A percentile compares a stretch with the other conserved stretches of the same genome.
Evolutionary conservation across 2,329 filamentous ascomycete species (phyloP).

Genomic region (Fusarium nelsonii): DNA sequence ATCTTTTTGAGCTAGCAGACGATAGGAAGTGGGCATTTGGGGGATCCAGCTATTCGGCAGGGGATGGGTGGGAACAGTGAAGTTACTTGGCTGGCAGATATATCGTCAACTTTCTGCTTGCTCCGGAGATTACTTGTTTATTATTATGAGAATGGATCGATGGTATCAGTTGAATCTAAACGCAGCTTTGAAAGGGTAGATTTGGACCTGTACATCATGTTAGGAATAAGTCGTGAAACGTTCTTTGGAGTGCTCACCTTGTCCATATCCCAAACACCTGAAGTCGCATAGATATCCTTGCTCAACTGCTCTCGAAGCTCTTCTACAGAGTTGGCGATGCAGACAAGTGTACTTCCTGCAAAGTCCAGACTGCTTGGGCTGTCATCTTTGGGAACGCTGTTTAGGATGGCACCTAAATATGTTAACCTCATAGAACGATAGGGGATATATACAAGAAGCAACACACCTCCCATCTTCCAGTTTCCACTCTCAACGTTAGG

Average conservation of each 20-base stretch:
- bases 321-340: conserved; percentile 74
- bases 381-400: conserved; percentile 73
- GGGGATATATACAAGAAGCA: background rate
- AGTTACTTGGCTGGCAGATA: conserved; percentile 5
- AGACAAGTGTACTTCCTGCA: conserved; percentile 78
- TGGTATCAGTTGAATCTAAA: conserved; percentile 50
- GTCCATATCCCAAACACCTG: conserved; percentile 84
- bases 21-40: conserved; percentile 2
- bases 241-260: conserved; percentile 61
- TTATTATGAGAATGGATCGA: background rate
- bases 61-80: conserved; percentile 8
- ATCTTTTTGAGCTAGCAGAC: background rate
- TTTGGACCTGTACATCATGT: conserved; percentile 56
- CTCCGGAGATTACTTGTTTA: background rate
- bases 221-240: background rate
- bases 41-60: conserved; percentile 12
- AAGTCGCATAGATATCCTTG: conserved; percentile 78
- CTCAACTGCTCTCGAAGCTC: conserved; percentile 75
- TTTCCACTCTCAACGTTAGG: conserved; percentile 65
- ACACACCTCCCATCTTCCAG: conserved; percentile 73
- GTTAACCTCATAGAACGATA: background rate
- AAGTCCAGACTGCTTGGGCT: conserved; percentile 72
- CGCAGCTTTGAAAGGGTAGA: conserved; percentile 63
- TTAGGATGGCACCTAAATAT: conserved; percentile 71
- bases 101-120: conserved; percentile 2